These are phyloP conservation scores for Ustilago hordei DNA, from an alignment of 1,284 basidiomycete genomes.

Conservation along the genomic window DNA sequence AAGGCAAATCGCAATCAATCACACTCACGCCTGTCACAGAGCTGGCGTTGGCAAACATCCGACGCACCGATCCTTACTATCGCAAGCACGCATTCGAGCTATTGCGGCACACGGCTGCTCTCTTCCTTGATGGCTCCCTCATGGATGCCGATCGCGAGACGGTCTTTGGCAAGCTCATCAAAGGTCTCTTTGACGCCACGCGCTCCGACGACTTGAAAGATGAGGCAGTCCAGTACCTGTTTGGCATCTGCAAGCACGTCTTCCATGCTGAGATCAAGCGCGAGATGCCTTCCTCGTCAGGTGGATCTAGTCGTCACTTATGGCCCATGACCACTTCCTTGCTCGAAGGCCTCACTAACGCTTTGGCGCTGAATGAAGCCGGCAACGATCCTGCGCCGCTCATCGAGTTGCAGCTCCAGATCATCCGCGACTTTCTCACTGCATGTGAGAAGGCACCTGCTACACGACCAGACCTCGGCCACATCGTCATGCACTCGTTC, in stretches of 20 bases:
- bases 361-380: slow-evolving; percentile 56
- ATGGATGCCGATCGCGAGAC: slow-evolving; percentile 77
- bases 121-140: slow-evolving; percentile 77
- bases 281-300: slow-evolving; percentile 67
- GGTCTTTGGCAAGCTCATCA: slow-evolving; percentile 78
- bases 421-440: slow-evolving; percentile 58
- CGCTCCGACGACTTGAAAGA: slow-evolving; percentile 79
- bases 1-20: slow-evolving; percentile 73
- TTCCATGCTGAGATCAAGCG: slow-evolving; percentile 73
- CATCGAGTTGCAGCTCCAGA: slow-evolving; percentile 57
- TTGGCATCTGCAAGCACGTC: slow-evolving; percentile 77
- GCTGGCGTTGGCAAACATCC: slow-evolving; percentile 79
- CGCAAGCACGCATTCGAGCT: slow-evolving; percentile 82
- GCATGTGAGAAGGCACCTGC: slow-evolving; percentile 57
- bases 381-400: slow-evolving; percentile 66
- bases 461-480: slow-evolving; percentile 58
- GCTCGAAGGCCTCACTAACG: slow-evolving; percentile 63
- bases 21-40: slow-evolving; percentile 80
- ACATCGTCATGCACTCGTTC: slow-evolving; percentile 65
- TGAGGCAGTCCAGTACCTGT: slow-evolving; percentile 78
- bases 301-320: slow-evolving; percentile 74
- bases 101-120: slow-evolving; percentile 79
- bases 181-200: slow-evolving; percentile 81
- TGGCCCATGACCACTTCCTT: slow-evolving; percentile 72
- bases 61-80: slow-evolving; percentile 76